Evolutionary conservation across 352 stramenopile genomes (phyloP), one percentile per base, ranked within the genome.

Genomic region (Lagenidium giganteum): DNA sequence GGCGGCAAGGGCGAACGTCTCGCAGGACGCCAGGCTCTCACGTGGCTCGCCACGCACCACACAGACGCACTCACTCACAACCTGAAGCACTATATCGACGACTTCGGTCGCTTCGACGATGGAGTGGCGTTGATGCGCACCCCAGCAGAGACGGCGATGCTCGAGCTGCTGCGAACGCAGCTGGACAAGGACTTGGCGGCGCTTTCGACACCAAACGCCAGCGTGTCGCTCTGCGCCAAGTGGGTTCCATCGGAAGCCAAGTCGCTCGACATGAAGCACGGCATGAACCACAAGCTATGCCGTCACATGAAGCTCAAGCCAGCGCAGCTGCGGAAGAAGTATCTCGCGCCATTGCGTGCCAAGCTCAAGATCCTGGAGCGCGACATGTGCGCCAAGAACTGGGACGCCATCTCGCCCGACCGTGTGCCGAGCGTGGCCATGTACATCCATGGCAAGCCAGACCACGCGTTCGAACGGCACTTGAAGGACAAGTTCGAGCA

Each of bases 241-340:
- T 82, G 69, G 69, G 34, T 82, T 20, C 69, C 69, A 21, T 76
- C 63, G 0, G 66, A 82, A 38, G 71, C 74, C n/a, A 82, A 82
- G 31, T 45, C 60, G 17, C 53, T 71, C 16, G 69, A 82, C 63
- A 75, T 69, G 53, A 68, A 67, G 47, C 47, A 60, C 11, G 34
- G 52, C 41, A 66, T 78, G 62, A 73, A 70, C 49, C 67, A 65
- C 36, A 81, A 81, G 56, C 54, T 81, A 8, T 58, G 52, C 18
- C 48, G 47, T 9, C 53, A 63, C 54, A 78, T 81, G 69, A 58
- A 54, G 3, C 21, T 81, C 25, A 65, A 55, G 20, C 52, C 48
- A 4, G 62, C 68, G 1, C 18, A 61, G 27, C 51, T 81, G 21
- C 65, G 68, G 17, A 81, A 81, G 55, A 17, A 38, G 25, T 81